Conservation (phyloP, 306 rosid genomes). For the Medicago arabica region DNA sequence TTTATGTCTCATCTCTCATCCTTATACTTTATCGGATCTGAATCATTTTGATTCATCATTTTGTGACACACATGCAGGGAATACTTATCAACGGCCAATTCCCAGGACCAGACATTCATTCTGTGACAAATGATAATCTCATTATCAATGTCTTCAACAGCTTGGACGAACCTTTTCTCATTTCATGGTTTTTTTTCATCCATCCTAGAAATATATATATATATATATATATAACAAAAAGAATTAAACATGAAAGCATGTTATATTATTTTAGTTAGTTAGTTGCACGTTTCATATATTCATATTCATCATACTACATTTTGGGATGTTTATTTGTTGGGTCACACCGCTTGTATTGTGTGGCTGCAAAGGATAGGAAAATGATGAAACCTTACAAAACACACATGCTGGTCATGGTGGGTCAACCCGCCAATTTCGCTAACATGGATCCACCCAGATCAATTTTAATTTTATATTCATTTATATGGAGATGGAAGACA, state of each 20-base stretch:
- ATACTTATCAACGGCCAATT: conserved; percentile 93
- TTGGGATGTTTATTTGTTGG: conserved; percentile 25
- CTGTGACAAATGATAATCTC: conserved; percentile 93
- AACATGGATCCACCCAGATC: background rate
- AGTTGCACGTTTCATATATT: conserved; percentile 15
- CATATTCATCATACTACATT: background rate
- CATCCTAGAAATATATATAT: too few species aligned
- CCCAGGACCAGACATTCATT: conserved; percentile 96
- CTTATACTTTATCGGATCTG: too few species aligned
- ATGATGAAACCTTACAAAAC: background rate
- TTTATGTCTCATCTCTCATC: background rate
- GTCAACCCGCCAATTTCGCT: too few species aligned
- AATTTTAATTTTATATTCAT: too few species aligned
- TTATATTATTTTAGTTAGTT: conserved; percentile 10
- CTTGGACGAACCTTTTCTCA: conserved; percentile 83
- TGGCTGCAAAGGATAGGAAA: too few species aligned
- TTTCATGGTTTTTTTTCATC: too few species aligned
- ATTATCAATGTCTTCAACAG: conserved; percentile 93
- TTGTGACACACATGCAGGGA: conserved; percentile 52
- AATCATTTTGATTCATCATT: background rate
- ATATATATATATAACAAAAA: too few species aligned
- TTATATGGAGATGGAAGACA: too few species aligned
- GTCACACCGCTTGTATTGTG: conserved; percentile 29
- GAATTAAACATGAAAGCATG: background rate
- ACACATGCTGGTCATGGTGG: too few species aligned